A percentile compares a stretch with the other conserved stretches of the same genome.
Conservation (phyloP, 768 basidiomycete species). For the Pisolithus albus region DNA sequence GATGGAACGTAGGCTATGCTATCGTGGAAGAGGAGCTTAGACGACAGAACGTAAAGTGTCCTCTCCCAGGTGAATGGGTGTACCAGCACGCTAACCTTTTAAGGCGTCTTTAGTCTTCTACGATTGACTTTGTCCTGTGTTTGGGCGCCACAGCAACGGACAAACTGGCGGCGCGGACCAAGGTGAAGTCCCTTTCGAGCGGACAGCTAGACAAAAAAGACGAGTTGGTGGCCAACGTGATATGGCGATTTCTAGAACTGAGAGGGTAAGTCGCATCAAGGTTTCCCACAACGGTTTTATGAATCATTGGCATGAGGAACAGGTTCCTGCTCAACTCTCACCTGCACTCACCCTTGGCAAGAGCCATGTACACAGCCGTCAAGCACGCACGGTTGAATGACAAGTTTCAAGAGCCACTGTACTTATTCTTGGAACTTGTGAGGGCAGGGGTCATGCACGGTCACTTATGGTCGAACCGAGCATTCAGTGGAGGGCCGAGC, state of each 20-base stretch:
- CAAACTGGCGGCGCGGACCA: slow-evolving; percentile 75
- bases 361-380: slow-evolving; percentile 84
- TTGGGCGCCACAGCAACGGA: slow-evolving; percentile 85
- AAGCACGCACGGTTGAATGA: slow-evolving; percentile 80
- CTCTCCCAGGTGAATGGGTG: slow-evolving; percentile 13
- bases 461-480: slow-evolving; percentile 79
- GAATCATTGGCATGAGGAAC: slow-evolving; percentile 8
- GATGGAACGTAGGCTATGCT: slow-evolving; percentile 83
- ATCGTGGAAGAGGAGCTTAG: slow-evolving; percentile 92
- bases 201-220: slow-evolving; percentile 90
- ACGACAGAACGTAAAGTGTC: slow-evolving; percentile 81
- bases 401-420: slow-evolving; percentile 97
- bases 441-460: slow-evolving; percentile 97
- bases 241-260: slow-evolving; percentile 96
- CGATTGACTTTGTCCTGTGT: slow-evolving; percentile 93
- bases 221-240: slow-evolving; percentile 95
- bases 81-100: slow-evolving; percentile 16
- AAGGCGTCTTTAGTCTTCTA: slow-evolving; percentile 64
- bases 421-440: slow-evolving; percentile 90
- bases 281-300: slow-evolving; percentile 4
- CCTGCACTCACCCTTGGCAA: slow-evolving; percentile 81
- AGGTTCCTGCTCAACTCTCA: slow-evolving; percentile 90
- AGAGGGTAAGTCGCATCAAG: slow-evolving; percentile 56
- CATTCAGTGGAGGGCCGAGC: slow-evolving; percentile 91
- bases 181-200: slow-evolving; percentile 44